phyloP scores from a whole-genome alignment of 2,329 filamentous ascomycete species.

The Fusarium neocosmosporiellum region DNA sequence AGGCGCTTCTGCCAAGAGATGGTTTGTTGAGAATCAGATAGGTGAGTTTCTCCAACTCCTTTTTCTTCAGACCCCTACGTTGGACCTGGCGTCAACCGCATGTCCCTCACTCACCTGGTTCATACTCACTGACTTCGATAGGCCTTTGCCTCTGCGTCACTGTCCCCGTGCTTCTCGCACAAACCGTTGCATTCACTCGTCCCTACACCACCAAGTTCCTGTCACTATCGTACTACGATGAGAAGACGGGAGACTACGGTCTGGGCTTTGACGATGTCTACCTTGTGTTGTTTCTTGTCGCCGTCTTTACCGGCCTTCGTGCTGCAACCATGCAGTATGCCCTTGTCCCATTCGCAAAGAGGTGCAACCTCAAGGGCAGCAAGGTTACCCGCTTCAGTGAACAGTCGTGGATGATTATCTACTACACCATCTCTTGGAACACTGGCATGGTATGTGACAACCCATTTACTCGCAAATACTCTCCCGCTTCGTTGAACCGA shows the following conservation, averaged over 20 bases:
- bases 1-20: conserved; percentile 7
- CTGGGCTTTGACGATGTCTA: conserved; percentile 83
- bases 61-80: not conserved
- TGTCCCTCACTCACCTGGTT: not conserved
- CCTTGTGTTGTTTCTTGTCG: conserved; percentile 82
- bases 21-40: conserved; percentile 29
- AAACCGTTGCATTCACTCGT: conserved; percentile 83
- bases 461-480: not conserved
- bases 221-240: conserved; percentile 83
- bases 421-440: conserved; percentile 84
- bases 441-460: conserved; percentile 78
- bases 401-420: conserved; percentile 90
- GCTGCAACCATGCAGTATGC: conserved; percentile 89
- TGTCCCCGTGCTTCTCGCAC: conserved; percentile 81
- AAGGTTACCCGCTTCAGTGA: conserved; percentile 90
- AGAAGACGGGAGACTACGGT: conserved; percentile 73
- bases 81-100: not conserved
- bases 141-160: conserved; percentile 90
- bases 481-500: not conserved
- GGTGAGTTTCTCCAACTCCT: not conserved
- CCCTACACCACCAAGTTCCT: conserved; percentile 86
- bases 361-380: conserved; percentile 76
- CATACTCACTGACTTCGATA: conserved; percentile 33
- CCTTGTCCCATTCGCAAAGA: conserved; percentile 79
- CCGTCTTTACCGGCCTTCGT: conserved; percentile 87